A percentile compares a stretch with the other conserved stretches of the same genome.
These are phyloP conservation scores for Podospora pseudopauciseta DNA, from an alignment of 495 filamentous ascomycete genomes.

Conservation along the genomic window DNA sequence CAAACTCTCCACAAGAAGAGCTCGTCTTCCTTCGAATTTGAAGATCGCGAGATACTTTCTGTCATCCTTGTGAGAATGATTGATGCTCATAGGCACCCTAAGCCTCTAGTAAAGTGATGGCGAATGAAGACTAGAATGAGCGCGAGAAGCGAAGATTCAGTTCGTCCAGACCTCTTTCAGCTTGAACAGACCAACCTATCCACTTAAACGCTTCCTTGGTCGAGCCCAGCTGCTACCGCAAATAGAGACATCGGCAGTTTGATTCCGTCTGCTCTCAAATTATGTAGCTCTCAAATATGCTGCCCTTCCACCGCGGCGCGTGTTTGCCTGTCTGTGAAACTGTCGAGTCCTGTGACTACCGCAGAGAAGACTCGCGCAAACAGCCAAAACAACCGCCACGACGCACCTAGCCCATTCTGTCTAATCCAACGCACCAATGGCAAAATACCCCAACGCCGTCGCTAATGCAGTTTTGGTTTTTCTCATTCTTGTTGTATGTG, in stretches of 20 bases:
- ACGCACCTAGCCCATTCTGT: not conserved
- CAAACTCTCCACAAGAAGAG: not conserved
- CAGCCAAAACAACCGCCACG: not conserved
- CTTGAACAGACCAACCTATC: not conserved
- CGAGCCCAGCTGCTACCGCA: not conserved
- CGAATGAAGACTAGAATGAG: not conserved
- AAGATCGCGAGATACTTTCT: not conserved
- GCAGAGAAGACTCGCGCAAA: not conserved
- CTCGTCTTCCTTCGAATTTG: not conserved
- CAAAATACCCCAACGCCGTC: constrained; percentile 29
- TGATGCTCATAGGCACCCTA: not conserved
- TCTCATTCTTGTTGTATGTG: constrained; percentile 11
- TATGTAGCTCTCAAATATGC: not conserved
- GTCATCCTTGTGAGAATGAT: not conserved
- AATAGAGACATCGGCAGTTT: not conserved
- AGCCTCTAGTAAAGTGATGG: not conserved
- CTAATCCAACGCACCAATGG: not conserved
- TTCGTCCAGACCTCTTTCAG: not conserved
- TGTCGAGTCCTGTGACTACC: not conserved
- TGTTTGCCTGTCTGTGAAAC: not conserved
- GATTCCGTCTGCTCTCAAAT: not conserved
- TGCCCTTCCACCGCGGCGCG: not conserved
- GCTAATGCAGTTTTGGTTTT: constrained; percentile 33
- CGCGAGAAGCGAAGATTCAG: not conserved
- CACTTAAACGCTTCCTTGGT: not conserved